Percentiles rank a stretch among this genome's conserved stretches.
Evolutionary conservation across 78 protist species (phyloP).

Genomic region (Dictyostelium discoideum): DNA sequence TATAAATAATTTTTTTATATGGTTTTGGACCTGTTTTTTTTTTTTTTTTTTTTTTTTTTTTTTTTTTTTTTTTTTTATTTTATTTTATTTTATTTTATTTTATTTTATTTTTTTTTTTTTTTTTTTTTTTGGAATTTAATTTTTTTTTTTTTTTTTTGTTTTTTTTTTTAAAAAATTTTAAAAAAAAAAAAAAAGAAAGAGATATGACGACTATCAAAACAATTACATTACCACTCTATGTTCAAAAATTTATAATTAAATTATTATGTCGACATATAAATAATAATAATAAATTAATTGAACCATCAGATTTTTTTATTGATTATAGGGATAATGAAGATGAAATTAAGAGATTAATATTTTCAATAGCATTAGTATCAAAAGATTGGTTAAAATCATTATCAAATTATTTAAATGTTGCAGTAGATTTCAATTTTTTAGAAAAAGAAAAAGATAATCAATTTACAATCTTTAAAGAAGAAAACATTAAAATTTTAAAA

Average conservation of each 20-base stretch:
- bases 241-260: background rate
- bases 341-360: background rate
- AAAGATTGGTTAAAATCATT: background rate
- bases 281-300: background rate
- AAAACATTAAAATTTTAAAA: background rate
- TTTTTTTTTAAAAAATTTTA: no score
- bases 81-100: no score
- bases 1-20: no score
- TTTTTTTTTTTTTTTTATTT: no score
- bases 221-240: background rate
- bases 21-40: no score
- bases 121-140: no score
- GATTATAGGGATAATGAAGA: background rate
- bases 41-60: no score
- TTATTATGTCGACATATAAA: background rate
- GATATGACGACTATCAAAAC: no score
- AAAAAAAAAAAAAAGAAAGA: no score
- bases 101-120: no score
- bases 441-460: background rate
- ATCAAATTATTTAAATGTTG: background rate
- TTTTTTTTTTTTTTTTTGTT: no score
- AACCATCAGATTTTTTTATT: background rate
- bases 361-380: background rate
- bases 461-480: background rate
- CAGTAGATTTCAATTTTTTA: background rate